Conservation (phyloP, 345 rosid species). For the Eucalyptus marginata region DNA sequence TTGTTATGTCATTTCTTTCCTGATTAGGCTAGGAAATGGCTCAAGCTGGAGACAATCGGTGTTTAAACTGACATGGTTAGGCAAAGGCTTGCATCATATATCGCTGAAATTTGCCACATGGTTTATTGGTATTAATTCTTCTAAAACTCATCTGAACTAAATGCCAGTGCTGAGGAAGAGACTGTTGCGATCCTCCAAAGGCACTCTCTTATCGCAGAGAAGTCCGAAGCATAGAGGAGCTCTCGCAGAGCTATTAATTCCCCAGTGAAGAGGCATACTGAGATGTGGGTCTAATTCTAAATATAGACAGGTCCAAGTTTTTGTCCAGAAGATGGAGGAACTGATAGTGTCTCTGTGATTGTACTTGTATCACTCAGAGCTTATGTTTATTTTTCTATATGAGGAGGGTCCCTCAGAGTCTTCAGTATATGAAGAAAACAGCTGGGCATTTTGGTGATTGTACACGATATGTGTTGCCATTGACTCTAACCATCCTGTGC, state of each 20-base stretch:
- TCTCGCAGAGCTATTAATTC: background rate
- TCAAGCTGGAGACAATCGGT: background rate
- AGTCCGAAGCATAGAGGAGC: background rate
- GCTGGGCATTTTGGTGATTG: background rate
- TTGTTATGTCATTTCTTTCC: background rate
- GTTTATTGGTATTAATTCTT: background rate
- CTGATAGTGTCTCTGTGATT: background rate
- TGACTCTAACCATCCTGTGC: background rate
- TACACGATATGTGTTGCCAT: background rate
- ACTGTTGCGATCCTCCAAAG: constrained; percentile 47
- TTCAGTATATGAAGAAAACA: background rate
- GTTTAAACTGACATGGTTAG: background rate
- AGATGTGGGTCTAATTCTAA: background rate
- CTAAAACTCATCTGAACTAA: background rate
- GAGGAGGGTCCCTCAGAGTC: too few species aligned
- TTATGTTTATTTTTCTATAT: background rate
- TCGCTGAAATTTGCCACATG: background rate
- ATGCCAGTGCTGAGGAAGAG: constrained; percentile 55
- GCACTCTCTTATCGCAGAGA: constrained; percentile 39
- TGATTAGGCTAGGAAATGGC: background rate
- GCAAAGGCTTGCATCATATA: background rate
- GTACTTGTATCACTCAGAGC: background rate
- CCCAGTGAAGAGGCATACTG: background rate
- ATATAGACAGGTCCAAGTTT: background rate
- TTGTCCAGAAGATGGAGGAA: background rate